Base-by-base conservation (phyloP, 2,329 filamentous ascomycete species). In the Alternaria solani region DNA sequence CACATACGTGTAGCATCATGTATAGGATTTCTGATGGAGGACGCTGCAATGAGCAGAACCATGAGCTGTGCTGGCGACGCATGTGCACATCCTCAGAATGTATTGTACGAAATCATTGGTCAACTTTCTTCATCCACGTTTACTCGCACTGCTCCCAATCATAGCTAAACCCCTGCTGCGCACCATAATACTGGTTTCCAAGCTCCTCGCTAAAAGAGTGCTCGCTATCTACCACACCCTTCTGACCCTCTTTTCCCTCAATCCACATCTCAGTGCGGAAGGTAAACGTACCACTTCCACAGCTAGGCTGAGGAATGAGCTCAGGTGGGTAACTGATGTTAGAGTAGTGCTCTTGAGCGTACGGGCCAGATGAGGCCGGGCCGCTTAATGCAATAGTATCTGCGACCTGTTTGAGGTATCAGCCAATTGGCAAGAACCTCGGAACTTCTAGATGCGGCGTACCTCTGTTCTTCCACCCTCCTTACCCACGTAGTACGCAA, bases 81-180 rank as follows among this genome's bases (percentile, higher is more conserved):
- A 9, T 16, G 2, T 25, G 41, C 11, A 26, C 23, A 7, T 43
- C 4, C 41, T 16, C 14, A 26, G 41, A 14, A 25, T n/a, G 9
- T 16, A 7, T 16, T 0, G 41, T 11, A 9, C 11, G 4, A 43
- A 26, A 12, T 26, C 5, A 3, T 25, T 39, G 38, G 38, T 41
- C 18, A 14, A 41, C 18, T 20, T 4, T 14, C 39, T 26, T 7
- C 18, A 38, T 7, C 18, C 39, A n/a, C 20, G 20, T 23, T 25
- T 36, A 54, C n/a, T 34, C 23, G 18, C 65, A 68, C 43, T 68
- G 68, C 49, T 68, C 62, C 57, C 57, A 70, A 41, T 68, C 65
- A 53, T 65, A 64, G 41, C 63, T 64, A 18, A 62, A 65, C 2
- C 64, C 65, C 23, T 65, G 58, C 52, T 65, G 62, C 7, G 54